phyloP scores from a whole-genome alignment of 2,329 filamentous ascomycete species.

The Chaetomiaceae sp. region DNA sequence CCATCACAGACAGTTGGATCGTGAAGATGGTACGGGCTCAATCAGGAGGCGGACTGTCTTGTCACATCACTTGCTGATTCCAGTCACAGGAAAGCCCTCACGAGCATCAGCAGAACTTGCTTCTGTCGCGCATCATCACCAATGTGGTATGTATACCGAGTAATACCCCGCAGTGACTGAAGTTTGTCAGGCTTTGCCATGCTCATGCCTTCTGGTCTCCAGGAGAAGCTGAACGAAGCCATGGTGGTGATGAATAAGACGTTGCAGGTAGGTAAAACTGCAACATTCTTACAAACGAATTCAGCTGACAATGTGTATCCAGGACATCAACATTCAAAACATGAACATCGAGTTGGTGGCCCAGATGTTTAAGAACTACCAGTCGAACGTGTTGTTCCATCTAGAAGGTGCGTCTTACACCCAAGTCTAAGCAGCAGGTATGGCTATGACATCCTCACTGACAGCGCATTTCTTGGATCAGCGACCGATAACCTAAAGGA shows the following conservation, averaged over 20 bases:
- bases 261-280: constrained; percentile 61
- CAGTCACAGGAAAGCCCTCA: constrained; percentile 81
- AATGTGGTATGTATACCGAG: constrained; percentile 82
- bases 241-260: constrained; percentile 88
- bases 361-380: constrained; percentile 99
- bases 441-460: not conserved
- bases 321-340: constrained; percentile 98
- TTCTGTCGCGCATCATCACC: constrained; percentile 91
- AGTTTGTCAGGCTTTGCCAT: not conserved
- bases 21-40: no score
- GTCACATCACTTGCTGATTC: no score
- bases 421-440: not conserved
- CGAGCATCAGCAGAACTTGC: constrained; percentile 90
- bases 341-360: constrained; percentile 98
- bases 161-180: no score
- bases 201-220: not conserved
- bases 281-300: no score
- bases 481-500: constrained; percentile 81
- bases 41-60: no score
- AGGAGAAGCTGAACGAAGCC: constrained; percentile 98
- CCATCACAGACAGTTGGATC: no score
- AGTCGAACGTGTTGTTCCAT: constrained; percentile 95
- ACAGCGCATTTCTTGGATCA: constrained; percentile 30
- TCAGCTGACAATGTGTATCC: not conserved
- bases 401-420: constrained; percentile 69